These are phyloP conservation scores for Plasmodium coatneyi DNA, from an alignment of 169 alveolate genomes.

Conservation along the genomic window DNA sequence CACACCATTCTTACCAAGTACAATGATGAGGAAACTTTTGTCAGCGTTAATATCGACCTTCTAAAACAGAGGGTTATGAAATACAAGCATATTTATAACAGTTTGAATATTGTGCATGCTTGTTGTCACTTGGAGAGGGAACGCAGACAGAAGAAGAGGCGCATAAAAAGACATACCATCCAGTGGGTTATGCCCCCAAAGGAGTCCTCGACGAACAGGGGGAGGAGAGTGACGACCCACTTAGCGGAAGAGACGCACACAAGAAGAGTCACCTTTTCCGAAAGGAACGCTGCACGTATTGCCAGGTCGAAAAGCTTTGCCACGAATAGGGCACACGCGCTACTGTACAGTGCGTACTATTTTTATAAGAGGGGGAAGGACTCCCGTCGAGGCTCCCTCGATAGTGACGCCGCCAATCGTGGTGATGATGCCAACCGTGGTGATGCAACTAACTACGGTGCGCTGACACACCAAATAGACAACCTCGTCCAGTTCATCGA, in stretches of 20 bases:
- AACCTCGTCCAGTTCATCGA: slow-evolving; percentile 48
- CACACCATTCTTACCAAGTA: slow-evolving; percentile 41
- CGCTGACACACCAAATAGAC: background rate
- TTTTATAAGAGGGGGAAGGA: slow-evolving; percentile 18
- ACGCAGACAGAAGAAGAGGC: background rate
- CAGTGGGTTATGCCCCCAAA: background rate
- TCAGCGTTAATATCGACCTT: slow-evolving; percentile 6
- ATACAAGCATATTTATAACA: slow-evolving; percentile 56
- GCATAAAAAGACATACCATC: background rate
- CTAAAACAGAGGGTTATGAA: slow-evolving; percentile 50
- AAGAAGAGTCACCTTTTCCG: background rate
- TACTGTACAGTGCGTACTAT: slow-evolving; percentile 26
- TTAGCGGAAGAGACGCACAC: background rate
- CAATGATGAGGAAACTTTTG: slow-evolving; percentile 8
- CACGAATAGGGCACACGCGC: slow-evolving; percentile 24
- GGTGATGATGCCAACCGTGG: background rate
- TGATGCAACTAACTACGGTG: background rate
- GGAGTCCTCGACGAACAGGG: background rate
- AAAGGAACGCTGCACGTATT: background rate
- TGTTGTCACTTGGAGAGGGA: slow-evolving; percentile 11
- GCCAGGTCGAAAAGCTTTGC: slow-evolving; percentile 10
- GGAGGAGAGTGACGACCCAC: background rate
- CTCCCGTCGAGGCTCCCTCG: background rate
- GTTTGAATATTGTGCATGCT: slow-evolving; percentile 27
- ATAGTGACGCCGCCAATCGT: background rate